Conservation (phyloP, 78 protist species). For the Polysphondylium violaceum region DNA sequence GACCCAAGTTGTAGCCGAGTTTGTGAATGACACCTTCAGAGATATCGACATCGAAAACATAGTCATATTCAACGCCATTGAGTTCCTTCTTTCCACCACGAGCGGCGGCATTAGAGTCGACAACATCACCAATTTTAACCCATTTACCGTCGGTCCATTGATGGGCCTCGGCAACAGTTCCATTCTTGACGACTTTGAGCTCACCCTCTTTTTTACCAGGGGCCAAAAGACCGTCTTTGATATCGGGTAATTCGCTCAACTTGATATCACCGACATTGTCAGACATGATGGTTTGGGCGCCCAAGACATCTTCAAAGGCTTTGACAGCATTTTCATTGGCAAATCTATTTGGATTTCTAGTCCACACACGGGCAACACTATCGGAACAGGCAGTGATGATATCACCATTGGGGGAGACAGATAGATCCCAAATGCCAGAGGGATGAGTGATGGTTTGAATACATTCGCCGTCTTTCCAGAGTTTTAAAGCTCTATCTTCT, state of each 20-base stretch:
- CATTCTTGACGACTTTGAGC: constrained; percentile 62
- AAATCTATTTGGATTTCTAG: neutral
- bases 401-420: constrained; percentile 76
- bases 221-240: neutral
- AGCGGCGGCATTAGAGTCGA: constrained; percentile 33
- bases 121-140: constrained; percentile 88
- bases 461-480: constrained; percentile 77
- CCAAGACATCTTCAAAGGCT: constrained; percentile 4
- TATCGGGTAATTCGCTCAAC: constrained; percentile 27
- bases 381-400: constrained; percentile 83
- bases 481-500: constrained; percentile 79
- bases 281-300: constrained; percentile 29
- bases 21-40: constrained; percentile 81
- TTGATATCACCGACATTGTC: constrained; percentile 83
- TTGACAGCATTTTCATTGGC: constrained; percentile 31
- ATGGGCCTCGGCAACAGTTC: constrained; percentile 64
- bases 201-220: constrained; percentile 88
- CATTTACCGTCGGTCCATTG: constrained; percentile 65
- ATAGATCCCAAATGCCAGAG: constrained; percentile 79
- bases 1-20: constrained; percentile 81
- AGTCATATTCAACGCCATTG: constrained; percentile 90
- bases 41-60: constrained; percentile 89
- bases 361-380: constrained; percentile 83
- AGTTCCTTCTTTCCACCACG: constrained; percentile 18
- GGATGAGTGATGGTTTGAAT: constrained; percentile 87